A percentile compares a stretch with the other conserved stretches of the same genome.
These are phyloP conservation scores for Brassica napus DNA, from an alignment of 345 rosid genomes.

Conservation along the genomic window Da-Ae NC_063448.1:55212501-55213000, in stretches of 20 bases:
- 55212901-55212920: conserved; percentile 80
- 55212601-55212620: conserved; percentile 93
- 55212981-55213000: neutral
- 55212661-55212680: conserved; percentile 83
- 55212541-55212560: conserved; percentile 99
- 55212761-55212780: neutral
- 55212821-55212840: neutral
- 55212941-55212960: conserved; percentile 87
- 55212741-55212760: neutral
- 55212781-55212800: neutral
- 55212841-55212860: conserved; percentile 62
- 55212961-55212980: neutral
- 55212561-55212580: conserved; percentile 81
- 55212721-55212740: neutral
- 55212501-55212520: neutral
- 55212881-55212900: conserved; percentile 94
- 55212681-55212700: neutral
- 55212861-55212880: conserved; percentile 96
- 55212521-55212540: conserved; percentile 92
- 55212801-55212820: neutral
- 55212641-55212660: conserved; percentile 91
- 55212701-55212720: neutral
- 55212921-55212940: conserved; percentile 84
- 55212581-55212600: conserved; percentile 79
- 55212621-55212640: conserved; percentile 97